Evolutionary conservation across 2,329 filamentous ascomycete genomes (phyloP), one percentile per base, ranked within the genome.

Genomic region (Cladophialophora yegresii): DNA sequence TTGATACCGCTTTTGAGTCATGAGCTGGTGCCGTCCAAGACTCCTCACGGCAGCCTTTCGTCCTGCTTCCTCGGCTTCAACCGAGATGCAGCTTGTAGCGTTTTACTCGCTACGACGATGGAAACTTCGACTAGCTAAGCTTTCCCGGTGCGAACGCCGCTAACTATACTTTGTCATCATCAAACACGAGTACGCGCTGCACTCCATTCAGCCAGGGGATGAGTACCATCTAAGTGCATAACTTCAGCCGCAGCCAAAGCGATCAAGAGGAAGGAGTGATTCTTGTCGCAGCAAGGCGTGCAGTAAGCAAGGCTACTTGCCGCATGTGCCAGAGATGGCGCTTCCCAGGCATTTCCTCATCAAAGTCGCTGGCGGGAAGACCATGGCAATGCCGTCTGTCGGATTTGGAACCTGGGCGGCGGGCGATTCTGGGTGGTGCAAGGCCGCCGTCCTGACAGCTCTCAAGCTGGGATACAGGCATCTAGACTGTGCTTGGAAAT

Each of bases 401-500:
- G 70, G 70, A 4, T 71, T 68, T 62, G 70, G 70, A 1, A 71
- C 69, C 9, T 71, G 66, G 67, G 67, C 64, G 47, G 54, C 63
- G 58, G 66, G 68, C 12, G 55, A 62, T 36, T 66, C 47, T 22
- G 47, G 50, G 20, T 69, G 67, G 69, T 67, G 61, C 36, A 66
- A 67, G 58, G 55, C 56, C 20, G 81, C 81, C 40, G 80, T 81
- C 61, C 74, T 75, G 16, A 80, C 81, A 72, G 83, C 83, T 16
- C 77, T 85, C 49, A 73, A 78, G 61, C 75, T 75, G 55, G 83
- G 83, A 47, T 85, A 85, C 73, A 77, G 83, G 64, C 83, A 84
- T 73, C 74, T 85, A 26, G 83, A 85, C 72, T 83, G 82, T 71
- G 83, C 83, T 50, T 84, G 81, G 78, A 81, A 80, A 72, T 85